Evolutionary conservation across 352 stramenopile species (phyloP), one percentile per base, ranked within the genome.

Genomic region (Phytopythium helicoides): DNA sequence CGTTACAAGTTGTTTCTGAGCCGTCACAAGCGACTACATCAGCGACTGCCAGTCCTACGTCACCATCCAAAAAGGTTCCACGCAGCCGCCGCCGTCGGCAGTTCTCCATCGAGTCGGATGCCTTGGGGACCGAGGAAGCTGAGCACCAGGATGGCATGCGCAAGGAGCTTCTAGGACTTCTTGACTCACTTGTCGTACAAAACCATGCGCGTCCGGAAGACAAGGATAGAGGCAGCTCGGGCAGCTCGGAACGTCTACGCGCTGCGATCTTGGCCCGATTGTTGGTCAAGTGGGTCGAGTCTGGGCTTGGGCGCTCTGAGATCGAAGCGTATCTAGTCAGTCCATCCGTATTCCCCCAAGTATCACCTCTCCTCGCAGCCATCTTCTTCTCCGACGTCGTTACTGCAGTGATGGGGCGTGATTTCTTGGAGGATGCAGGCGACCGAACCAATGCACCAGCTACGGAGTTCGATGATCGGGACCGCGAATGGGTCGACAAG

Each of bases 221-320:
- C 0, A 39, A 54, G n/a, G 40, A 52, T 47, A 33, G 63, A 21
- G 34, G 56, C 37, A 73, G 75, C 38, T 71, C 66, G 1, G 34
- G 56, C 37, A 73, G 75, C 38, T 71, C 66, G 1, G 64, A 68
- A 15, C 56, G 69, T 36, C 75, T 82, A 33, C 71, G 80, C 4
- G 77, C 74, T 0, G 78, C 81, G 25, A 91, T 95, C 37, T 66
- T 95, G 19, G 76, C 85, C 23, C 81, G 85, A 14, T 58, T 95
- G 16, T 49, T 95, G 3, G 75, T 93, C 18, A 92, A 93, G 52
- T 95, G 85, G 85, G 89, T 90, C 41, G 81, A 92, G 18, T 92
- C 86, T 42, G 75, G 69, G 14, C 54, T 93, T 11, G 47, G 76
- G 6, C 68, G 64, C 19, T 66, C 66, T 2, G 75, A 81, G 18